phyloP scores from a whole-genome alignment of 2,329 filamentous ascomycete species.

The Sclerotinia trifoliorum region DNA sequence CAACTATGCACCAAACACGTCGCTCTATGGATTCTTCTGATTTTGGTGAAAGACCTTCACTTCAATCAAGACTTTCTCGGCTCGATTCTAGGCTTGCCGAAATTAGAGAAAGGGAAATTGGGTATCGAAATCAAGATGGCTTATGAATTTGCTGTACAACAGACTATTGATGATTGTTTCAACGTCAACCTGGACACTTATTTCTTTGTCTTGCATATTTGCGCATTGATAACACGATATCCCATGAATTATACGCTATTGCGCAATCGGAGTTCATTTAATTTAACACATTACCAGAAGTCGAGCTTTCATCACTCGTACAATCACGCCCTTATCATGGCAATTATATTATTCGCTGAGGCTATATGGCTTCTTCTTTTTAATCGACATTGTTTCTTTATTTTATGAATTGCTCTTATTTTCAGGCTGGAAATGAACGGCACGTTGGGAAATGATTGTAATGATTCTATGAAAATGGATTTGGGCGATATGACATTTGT shows the following conservation, averaged over 20 bases:
- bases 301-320: constrained; percentile 1
- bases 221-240: constrained; percentile 5
- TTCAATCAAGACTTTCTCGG: constrained; percentile 34
- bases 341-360: constrained; percentile 7
- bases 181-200: neutral
- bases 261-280: constrained; percentile 8
- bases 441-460: constrained; percentile 20
- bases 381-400: constrained; percentile 14
- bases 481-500: neutral
- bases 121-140: constrained; percentile 17
- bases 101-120: constrained; percentile 34
- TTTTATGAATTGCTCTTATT: constrained; percentile 6
- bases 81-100: constrained; percentile 36
- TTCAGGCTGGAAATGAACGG: neutral
- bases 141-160: neutral
- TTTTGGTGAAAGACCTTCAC: constrained; percentile 34
- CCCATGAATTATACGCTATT: neutral
- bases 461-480: constrained; percentile 14
- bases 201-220: constrained; percentile 12
- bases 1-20: constrained; percentile 53
- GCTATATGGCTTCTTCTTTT: neutral
- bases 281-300: neutral
- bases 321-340: neutral
- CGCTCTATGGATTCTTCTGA: constrained; percentile 39
- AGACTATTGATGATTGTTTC: neutral